Base-by-base conservation (phyloP, 805 yeast genomes). In the Hemisphaericaspora nanyangensis region DNA sequence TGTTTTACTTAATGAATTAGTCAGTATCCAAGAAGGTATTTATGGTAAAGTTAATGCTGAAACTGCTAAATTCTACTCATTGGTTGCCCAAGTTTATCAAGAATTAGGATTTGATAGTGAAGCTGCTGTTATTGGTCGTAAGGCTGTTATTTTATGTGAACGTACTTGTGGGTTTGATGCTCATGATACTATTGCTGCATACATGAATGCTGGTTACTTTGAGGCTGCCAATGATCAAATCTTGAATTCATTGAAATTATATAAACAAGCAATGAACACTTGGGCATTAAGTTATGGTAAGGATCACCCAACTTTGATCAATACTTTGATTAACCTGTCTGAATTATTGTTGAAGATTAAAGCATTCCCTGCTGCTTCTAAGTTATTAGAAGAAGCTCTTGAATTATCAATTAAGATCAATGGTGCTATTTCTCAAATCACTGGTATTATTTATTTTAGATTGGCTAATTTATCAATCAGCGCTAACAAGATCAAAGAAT, bases 81-180 rank as follows among this genome's bases (percentile, higher is more conserved):
- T 77, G 7, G 67, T 88, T 34, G 83, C 95, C 11, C 79, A 80
- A 45, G 60, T 80, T 15, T 85, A 79, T 63, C 72, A 77, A 42
- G 88, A 82, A 42, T 56, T 78, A 32, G 79, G 79, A 12, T 63
- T 74, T 50, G 56, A 64, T 16, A 64, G 67, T 17, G 80, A 78
- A 47, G 89, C 96, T 10, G 70, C 79, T 37, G 74, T 71, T 10
- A 66, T 77, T 47, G 76, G 82, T 13, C 78, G 93, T 50, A 82
- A 77, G 56, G 78, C 96, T 2, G 74, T 80, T 45, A 67, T 78
- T 29, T 77, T 89, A 44, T 72, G 81, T 43, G 98, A 91, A 69
- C 80, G 98, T 63, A 72, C 80, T 10, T 60, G 69, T 37, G 99
- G 99, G 45, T 60, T 80, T 46, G 98, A 91, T 55, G 77, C 93